Evolutionary conservation across 805 yeast genomes (phyloP).

Genomic region (Barnettozyma sp.): DNA sequence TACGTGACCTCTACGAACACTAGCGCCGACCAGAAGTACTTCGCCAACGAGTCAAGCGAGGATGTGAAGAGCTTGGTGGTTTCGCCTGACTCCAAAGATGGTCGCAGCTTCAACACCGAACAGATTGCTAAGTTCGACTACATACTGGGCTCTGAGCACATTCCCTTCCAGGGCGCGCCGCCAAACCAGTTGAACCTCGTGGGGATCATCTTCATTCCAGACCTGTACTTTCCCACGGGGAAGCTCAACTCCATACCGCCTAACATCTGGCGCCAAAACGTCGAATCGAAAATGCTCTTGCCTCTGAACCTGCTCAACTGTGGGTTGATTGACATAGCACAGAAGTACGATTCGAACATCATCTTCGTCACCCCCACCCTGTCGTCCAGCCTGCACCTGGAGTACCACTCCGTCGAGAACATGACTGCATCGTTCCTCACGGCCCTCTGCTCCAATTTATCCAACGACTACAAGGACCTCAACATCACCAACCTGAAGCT

Average conservation of each 20-base stretch:
- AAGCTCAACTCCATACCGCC: conserved; percentile 53
- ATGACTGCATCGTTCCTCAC: conserved; percentile 41
- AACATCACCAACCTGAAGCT: conserved; percentile 38
- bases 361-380: conserved; percentile 51
- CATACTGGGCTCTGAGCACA: conserved; percentile 45
- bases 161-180: conserved; percentile 51
- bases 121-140: conserved; percentile 45
- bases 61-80: conserved; percentile 65
- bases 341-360: conserved; percentile 44
- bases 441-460: conserved; percentile 31
- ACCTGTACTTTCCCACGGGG: conserved; percentile 58
- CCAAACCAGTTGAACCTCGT: conserved; percentile 50
- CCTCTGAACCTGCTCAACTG: conserved; percentile 46
- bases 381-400: conserved; percentile 45
- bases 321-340: conserved; percentile 48
- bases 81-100: conserved; percentile 34
- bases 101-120: conserved; percentile 33
- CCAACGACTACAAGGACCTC: conserved; percentile 33
- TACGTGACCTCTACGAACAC: conserved; percentile 50
- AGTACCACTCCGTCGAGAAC: conserved; percentile 60
- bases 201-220: conserved; percentile 69
- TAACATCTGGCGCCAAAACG: conserved; percentile 42
- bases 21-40: conserved; percentile 31
- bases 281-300: conserved; percentile 39
- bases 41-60: conserved; percentile 53